A percentile compares a stretch with the other conserved stretches of the same genome.
phyloP scores from a whole-genome alignment of 306 rosid species.

The Castanea sativa region DNA sequence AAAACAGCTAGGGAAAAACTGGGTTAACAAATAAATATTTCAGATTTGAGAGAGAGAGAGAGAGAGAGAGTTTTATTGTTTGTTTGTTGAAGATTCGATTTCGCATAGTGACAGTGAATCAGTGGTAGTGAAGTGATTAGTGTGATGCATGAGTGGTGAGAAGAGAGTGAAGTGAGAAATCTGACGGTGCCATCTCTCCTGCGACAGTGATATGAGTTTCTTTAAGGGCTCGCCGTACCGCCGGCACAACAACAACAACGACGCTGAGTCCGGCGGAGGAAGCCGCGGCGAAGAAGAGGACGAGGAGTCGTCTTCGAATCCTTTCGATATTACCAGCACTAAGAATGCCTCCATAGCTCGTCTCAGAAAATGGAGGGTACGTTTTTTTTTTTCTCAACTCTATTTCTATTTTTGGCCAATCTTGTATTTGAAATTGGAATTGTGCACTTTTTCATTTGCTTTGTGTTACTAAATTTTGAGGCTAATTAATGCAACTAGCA shows the following conservation, averaged over 20 bases:
- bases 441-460: too few relatives aligned
- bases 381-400: background rate
- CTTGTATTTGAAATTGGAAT: background rate
- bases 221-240: slow-evolving; percentile 42
- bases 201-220: slow-evolving; percentile 73
- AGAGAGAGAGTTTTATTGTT: too few relatives aligned
- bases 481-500: too few relatives aligned
- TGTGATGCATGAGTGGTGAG: background rate
- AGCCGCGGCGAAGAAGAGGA: slow-evolving; percentile 35
- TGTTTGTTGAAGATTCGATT: too few relatives aligned
- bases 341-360: slow-evolving; percentile 77
- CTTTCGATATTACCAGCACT: slow-evolving; percentile 71
- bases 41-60: too few relatives aligned
- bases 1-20: too few relatives aligned
- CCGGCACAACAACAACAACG: background rate
- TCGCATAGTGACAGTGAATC: too few relatives aligned
- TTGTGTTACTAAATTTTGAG: too few relatives aligned
- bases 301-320: slow-evolving; percentile 25
- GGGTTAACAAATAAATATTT: too few relatives aligned
- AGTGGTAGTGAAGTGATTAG: too few relatives aligned
- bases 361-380: slow-evolving; percentile 91
- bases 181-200: slow-evolving; percentile 88
- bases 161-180: background rate
- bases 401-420: background rate
- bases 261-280: slow-evolving; percentile 56